Conservation (phyloP, 352 stramenopile genomes). For the Plasmopara muralis region DNA sequence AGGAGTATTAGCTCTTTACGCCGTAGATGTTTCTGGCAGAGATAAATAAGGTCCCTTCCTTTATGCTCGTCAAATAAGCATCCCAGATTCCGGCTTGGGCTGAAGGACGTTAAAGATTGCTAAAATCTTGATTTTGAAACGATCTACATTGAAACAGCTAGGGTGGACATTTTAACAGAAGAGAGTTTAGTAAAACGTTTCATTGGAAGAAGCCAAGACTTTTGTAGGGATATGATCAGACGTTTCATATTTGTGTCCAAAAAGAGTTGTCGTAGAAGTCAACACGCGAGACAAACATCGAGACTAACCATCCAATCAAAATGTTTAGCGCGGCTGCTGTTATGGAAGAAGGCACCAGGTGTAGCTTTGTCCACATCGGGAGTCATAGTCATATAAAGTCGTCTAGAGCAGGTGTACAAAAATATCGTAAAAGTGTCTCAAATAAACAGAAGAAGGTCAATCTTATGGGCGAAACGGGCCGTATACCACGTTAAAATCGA, state of each 20-base stretch:
- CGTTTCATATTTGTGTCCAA: background rate
- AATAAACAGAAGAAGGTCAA: background rate
- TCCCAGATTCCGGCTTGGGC: background rate
- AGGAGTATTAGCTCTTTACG: background rate
- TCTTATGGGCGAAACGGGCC: background rate
- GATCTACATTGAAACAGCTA: background rate
- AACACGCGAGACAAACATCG: background rate
- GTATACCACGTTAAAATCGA: background rate
- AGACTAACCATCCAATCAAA: background rate
- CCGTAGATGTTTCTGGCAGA: slow-evolving; percentile 3
- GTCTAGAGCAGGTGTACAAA: background rate
- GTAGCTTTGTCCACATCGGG: background rate
- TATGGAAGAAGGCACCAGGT: background rate
- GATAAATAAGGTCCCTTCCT: slow-evolving; percentile 2
- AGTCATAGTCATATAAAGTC: background rate
- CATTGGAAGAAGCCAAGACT: background rate
- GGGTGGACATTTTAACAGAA: background rate
- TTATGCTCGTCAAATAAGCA: slow-evolving; percentile 11
- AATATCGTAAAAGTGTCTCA: background rate
- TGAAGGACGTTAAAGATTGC: background rate
- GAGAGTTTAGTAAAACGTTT: background rate
- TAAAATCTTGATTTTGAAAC: background rate
- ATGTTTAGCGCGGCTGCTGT: background rate
- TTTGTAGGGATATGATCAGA: background rate
- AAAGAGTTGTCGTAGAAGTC: background rate